Conservation (phyloP, 2,329 filamentous ascomycete species). For the Calonectria ilicicola region DNA sequence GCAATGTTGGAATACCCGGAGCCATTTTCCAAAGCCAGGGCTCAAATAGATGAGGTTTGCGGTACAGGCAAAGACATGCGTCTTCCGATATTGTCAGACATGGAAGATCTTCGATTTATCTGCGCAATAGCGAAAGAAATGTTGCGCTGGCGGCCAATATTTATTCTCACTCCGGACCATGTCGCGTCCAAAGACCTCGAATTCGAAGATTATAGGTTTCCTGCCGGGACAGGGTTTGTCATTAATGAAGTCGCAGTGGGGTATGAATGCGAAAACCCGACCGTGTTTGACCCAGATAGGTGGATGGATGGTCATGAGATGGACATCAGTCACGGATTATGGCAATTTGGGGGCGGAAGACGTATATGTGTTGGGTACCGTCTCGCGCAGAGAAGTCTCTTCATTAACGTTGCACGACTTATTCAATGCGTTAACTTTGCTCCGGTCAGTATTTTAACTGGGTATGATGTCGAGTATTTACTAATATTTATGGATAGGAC, state of each 20-base stretch:
- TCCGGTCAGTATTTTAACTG: conserved; percentile 3
- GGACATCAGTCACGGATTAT: conserved; percentile 35
- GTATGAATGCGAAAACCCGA: conserved; percentile 45
- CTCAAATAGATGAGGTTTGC: conserved; percentile 57
- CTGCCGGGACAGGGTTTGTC: conserved; percentile 55
- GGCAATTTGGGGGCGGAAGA: conserved; percentile 42
- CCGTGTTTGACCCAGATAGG: conserved; percentile 48
- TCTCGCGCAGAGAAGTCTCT: conserved; percentile 41
- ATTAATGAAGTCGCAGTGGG: conserved; percentile 54
- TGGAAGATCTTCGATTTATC: conserved; percentile 53
- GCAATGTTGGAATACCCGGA: conserved; percentile 47
- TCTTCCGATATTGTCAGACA: conserved; percentile 55
- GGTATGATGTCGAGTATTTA: too few relatives aligned
- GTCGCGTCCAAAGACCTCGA: conserved; percentile 56
- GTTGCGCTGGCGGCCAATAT: conserved; percentile 58
- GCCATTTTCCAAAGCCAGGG: conserved; percentile 49
- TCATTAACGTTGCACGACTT: conserved; percentile 40
- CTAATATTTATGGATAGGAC: background rate
- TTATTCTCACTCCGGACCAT: conserved; percentile 51
- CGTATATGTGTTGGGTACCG: conserved; percentile 38
- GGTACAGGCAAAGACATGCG: conserved; percentile 46
- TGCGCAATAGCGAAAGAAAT: conserved; percentile 59
- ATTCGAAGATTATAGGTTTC: conserved; percentile 58
- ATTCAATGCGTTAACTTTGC: conserved; percentile 39
- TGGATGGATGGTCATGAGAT: conserved; percentile 48